These are phyloP conservation scores for Dryas drummondii DNA, from an alignment of 306 rosid genomes.

Conservation along the genomic window DNA sequence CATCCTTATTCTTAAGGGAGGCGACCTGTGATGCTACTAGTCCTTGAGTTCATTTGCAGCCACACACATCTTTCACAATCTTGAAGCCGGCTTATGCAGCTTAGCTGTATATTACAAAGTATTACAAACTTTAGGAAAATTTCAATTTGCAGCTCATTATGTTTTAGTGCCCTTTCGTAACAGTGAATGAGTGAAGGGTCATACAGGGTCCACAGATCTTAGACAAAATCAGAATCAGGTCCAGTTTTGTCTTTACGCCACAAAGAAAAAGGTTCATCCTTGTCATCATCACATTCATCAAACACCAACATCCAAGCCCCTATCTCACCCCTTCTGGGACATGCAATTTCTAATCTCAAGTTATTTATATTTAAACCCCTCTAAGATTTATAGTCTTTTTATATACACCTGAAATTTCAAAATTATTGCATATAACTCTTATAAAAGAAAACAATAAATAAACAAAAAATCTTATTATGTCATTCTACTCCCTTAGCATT, in stretches of 20 bases:
- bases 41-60: not conserved
- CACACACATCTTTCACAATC: not conserved
- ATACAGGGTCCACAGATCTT: conserved; percentile 3
- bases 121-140: not conserved
- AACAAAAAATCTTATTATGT: too few species aligned
- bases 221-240: not conserved
- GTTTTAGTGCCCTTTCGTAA: not conserved
- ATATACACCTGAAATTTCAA: too few species aligned
- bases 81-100: not conserved
- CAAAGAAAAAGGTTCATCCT: not conserved
- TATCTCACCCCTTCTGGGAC: not conserved
- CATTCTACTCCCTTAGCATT: too few species aligned
- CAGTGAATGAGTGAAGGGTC: conserved; percentile 5
- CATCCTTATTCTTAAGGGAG: not conserved
- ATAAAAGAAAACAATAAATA: too few species aligned
- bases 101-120: not conserved
- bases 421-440: too few species aligned
- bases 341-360: not conserved
- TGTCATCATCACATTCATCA: not conserved
- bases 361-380: too few species aligned
- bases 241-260: conserved; percentile 3
- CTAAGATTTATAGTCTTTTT: too few species aligned
- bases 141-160: not conserved
- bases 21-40: too few species aligned
- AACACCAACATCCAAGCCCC: not conserved